These are phyloP conservation scores for Geotrichum bryndzae DNA, from an alignment of 1,139 yeast genomes.

Conservation along the genomic window DNA sequence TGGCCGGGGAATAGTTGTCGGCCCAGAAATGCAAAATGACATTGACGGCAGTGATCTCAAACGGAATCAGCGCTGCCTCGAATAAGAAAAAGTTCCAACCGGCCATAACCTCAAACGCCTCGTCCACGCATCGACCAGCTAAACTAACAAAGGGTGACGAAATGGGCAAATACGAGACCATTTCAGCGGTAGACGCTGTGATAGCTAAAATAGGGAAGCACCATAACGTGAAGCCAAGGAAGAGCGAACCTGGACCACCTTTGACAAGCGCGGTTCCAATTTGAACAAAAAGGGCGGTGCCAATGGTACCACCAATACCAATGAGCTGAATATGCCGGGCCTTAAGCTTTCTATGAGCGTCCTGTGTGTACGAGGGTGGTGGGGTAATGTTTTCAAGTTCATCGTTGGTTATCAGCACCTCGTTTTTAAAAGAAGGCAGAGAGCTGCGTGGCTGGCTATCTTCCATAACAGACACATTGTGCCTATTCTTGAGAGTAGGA, in stretches of 20 bases:
- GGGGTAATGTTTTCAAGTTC: neutral
- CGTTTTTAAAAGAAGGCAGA: neutral
- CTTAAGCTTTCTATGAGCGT: constrained; percentile 23
- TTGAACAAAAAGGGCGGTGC: constrained; percentile 72
- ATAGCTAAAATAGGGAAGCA: constrained; percentile 56
- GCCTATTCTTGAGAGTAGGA: neutral
- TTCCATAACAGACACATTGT: neutral
- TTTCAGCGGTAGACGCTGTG: constrained; percentile 72
- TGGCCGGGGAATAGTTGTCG: constrained; percentile 44
- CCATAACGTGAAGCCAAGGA: constrained; percentile 61
- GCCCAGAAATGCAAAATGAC: constrained; percentile 71
- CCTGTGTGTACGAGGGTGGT: neutral
- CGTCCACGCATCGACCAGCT: constrained; percentile 55
- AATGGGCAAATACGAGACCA: constrained; percentile 74
- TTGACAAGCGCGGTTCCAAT: constrained; percentile 60
- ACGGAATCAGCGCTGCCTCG: constrained; percentile 72
- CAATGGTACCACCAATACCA: constrained; percentile 81
- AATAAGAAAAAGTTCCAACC: constrained; percentile 78
- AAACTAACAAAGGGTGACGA: constrained; percentile 57
- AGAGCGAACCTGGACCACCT: constrained; percentile 75
- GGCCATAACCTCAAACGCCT: constrained; percentile 69
- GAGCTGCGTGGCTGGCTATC: neutral
- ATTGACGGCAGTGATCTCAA: constrained; percentile 75
- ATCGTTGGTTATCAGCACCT: neutral
- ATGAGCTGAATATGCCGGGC: constrained; percentile 56